Evolutionary conservation across 2,329 filamentous ascomycete genomes (phyloP).

Genomic region (Microsporum canis): DNA sequence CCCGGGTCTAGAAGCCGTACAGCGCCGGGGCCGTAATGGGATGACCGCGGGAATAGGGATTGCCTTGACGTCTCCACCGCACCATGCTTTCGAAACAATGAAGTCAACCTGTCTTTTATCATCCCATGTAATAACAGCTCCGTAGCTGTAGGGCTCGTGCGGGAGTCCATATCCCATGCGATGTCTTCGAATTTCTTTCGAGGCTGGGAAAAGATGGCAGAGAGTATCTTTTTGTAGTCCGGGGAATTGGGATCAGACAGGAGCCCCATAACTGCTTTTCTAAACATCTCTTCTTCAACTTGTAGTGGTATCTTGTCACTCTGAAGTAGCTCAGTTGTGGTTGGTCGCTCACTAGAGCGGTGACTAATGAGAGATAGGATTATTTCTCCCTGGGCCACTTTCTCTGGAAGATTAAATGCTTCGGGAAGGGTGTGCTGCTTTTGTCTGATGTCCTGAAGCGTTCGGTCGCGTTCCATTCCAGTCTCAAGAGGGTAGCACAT

Average conservation of each 20-base stretch:
- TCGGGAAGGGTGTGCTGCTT: constrained; percentile 57
- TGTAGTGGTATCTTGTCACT: constrained; percentile 81
- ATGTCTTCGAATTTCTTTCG: constrained; percentile 71
- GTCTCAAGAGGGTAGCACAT: constrained; percentile 64
- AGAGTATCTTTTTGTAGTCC: constrained; percentile 81
- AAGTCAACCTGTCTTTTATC: constrained; percentile 61
- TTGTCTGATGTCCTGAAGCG: constrained; percentile 59
- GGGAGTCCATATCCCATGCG: constrained; percentile 59
- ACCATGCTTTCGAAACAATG: constrained; percentile 79
- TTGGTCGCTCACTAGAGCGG: constrained; percentile 69
- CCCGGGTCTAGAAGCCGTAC: constrained; percentile 71
- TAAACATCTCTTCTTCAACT: constrained; percentile 84
- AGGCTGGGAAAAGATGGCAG: constrained; percentile 67
- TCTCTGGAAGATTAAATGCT: constrained; percentile 61
- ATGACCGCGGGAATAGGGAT: constrained; percentile 68
- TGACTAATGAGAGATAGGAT: constrained; percentile 71
- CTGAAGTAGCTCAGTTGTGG: constrained; percentile 67
- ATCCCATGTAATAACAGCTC: constrained; percentile 56
- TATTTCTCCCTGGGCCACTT: constrained; percentile 59
- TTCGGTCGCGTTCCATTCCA: constrained; percentile 51
- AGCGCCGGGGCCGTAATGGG: constrained; percentile 61
- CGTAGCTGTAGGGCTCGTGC: constrained; percentile 40
- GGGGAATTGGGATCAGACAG: constrained; percentile 67
- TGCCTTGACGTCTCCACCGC: constrained; percentile 69
- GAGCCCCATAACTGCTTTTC: constrained; percentile 67